Evolutionary conservation across 305 asterid genomes (phyloP), one percentile per base, ranked within the genome.

Genomic region (Solanum chacoense): DNA sequence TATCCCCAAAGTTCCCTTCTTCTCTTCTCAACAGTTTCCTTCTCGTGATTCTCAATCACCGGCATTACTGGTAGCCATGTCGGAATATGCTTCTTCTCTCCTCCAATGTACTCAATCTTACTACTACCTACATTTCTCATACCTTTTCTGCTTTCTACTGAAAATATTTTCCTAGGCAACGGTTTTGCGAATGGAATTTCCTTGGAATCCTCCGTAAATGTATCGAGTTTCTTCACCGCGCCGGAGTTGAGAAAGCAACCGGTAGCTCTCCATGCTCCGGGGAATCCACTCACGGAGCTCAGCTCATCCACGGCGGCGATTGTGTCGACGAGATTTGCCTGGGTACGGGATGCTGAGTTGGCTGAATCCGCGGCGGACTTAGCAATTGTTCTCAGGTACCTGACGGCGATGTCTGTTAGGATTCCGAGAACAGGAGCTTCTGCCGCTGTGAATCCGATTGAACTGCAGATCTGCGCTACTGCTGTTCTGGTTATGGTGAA

Each of bases 121-220:
- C 4, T 24, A 24, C 65, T n/a, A 50, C 31, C 38, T 38, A 84
- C 84, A 28, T 14, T 6, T 37, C 35, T 87, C 90, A 29, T 16
- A 65, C 42, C 7, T 69, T 69, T 76, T 34, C 45, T 76, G 18
- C 59, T 86, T 3, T 26, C 83, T 69, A 84, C 8, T 12, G 26
- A 11, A 34, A 55, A 59, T 65, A 6, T 1, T 7, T 86, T 18
- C 77, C 87, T 59, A 16, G 73, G 91, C 87, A 94, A 38, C 32
- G 95, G 92, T 92, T 91, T 93, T 12, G 94, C 93, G 28, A 95
- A 95, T 7, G 98, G 98, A 69, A 91, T 88, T 72, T 92, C 95
- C 10, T 89, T 91, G 3, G 78, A 45, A 89, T 89, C 85, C 88
- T 83, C 35, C 1, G 92, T 92, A 42, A 93, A 89, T 38, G 3